Conservation (phyloP, 1,139 yeast genomes). For the Maudiozyma humilis region DNA sequence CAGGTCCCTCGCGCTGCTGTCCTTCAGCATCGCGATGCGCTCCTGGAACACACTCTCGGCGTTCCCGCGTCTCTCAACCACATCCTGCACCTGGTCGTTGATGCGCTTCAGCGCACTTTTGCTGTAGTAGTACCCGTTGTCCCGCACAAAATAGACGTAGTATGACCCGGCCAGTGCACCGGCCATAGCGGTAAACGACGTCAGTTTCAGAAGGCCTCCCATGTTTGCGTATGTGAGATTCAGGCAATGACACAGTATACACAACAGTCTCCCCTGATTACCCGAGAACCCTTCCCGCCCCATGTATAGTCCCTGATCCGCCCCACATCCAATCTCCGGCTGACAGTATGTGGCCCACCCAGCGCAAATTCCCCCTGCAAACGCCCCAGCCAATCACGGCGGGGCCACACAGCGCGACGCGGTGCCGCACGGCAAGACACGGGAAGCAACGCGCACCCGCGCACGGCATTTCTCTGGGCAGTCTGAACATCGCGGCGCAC, state of each 20-base stretch:
- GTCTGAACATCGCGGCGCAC: too few relatives aligned
- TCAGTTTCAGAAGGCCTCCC: slow-evolving; percentile 21
- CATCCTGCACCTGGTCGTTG: slow-evolving; percentile 19
- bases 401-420: too few relatives aligned
- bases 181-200: slow-evolving; percentile 18
- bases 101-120: slow-evolving; percentile 21
- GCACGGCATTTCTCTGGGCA: too few relatives aligned
- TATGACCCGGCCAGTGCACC: slow-evolving; percentile 21
- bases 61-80: slow-evolving; percentile 18
- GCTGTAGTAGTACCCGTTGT: slow-evolving; percentile 23
- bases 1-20: slow-evolving; percentile 11
- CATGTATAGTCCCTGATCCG: too few relatives aligned
- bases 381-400: neutral
- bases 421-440: neutral
- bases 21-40: slow-evolving; percentile 9
- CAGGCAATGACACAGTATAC: too few relatives aligned
- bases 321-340: too few relatives aligned
- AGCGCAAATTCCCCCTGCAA: too few relatives aligned
- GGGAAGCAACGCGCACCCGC: too few relatives aligned
- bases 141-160: slow-evolving; percentile 22
- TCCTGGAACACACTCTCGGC: slow-evolving; percentile 10
- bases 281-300: too few relatives aligned
- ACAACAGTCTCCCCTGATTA: neutral
- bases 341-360: too few relatives aligned
- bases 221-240: slow-evolving; percentile 5